Conservation (phyloP, 192 early-diverging fungal species). For the Coemansia sp. region DNA sequence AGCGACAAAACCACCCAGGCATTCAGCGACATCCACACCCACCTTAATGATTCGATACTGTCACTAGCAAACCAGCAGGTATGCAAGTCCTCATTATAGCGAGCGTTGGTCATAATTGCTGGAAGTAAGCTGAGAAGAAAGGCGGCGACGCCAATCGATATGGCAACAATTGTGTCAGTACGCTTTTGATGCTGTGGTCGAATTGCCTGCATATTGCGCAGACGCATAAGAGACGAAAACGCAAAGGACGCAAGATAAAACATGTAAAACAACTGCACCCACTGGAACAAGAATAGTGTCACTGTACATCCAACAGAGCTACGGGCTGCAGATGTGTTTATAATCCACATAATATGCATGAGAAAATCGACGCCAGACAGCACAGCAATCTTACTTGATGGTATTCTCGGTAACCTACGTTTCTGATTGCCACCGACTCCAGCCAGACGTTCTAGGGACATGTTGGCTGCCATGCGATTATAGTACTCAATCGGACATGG, state of each 20-base stretch:
- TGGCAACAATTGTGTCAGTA: slow-evolving; percentile 20
- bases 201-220: slow-evolving; percentile 32
- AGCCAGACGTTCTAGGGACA: slow-evolving; percentile 10
- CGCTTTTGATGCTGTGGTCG: slow-evolving; percentile 17
- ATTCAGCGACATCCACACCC: slow-evolving; percentile 50
- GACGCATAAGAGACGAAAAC: slow-evolving; percentile 31
- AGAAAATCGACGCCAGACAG: slow-evolving; percentile 38
- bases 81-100: slow-evolving; percentile 18
- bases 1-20: slow-evolving; percentile 35
- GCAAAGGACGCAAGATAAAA: slow-evolving; percentile 41
- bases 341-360: slow-evolving; percentile 36
- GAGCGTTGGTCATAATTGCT: slow-evolving; percentile 25
- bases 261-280: slow-evolving; percentile 39
- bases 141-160: slow-evolving; percentile 9
- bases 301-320: slow-evolving; percentile 17
- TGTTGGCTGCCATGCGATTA: slow-evolving; percentile 13
- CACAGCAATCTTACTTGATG: slow-evolving; percentile 45
- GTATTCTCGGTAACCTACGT: slow-evolving; percentile 25
- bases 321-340: slow-evolving; percentile 22
- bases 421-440: not conserved
- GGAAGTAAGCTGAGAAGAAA: slow-evolving; percentile 36
- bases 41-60: slow-evolving; percentile 21
- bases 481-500: slow-evolving; percentile 16
- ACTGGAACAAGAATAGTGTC: slow-evolving; percentile 42
- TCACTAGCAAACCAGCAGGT: slow-evolving; percentile 34